Percentiles rank a stretch among this genome's conserved stretches.
Evolutionary conservation across 768 basidiomycete species (phyloP).

Genomic region (Lactarius tabidus): DNA sequence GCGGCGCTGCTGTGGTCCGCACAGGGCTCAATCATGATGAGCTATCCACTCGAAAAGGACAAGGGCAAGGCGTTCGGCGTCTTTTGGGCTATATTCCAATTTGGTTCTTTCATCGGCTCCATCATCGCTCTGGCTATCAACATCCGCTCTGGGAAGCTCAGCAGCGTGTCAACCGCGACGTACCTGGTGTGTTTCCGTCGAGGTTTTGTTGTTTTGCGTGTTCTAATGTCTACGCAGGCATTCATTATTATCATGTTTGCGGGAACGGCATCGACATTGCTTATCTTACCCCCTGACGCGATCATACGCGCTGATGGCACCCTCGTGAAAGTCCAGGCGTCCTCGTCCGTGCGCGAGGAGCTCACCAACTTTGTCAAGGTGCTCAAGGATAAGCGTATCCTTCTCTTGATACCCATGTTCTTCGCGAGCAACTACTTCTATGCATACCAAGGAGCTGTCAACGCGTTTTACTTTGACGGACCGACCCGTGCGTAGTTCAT

Average conservation of each 20-base stretch:
- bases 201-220: not conserved
- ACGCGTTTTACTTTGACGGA: conserved; percentile 39
- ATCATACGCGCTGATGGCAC: conserved; percentile 42
- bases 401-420: conserved; percentile 41
- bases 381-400: conserved; percentile 41
- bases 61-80: conserved; percentile 49
- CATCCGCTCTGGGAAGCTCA: conserved; percentile 32
- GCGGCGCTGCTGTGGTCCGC: conserved; percentile 54
- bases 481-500: conserved; percentile 34
- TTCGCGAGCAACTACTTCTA: conserved; percentile 46
- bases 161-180: conserved; percentile 38
- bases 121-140: conserved; percentile 44
- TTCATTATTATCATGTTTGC: conserved; percentile 45
- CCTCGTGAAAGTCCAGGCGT: conserved; percentile 36
- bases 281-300: conserved; percentile 37
- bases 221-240: conserved; percentile 28
- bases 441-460: conserved; percentile 43
- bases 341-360: conserved; percentile 33
- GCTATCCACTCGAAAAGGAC: conserved; percentile 53
- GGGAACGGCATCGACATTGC: conserved; percentile 35
- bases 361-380: conserved; percentile 30
- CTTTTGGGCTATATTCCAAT: conserved; percentile 51
- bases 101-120: conserved; percentile 42
- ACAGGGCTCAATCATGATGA: conserved; percentile 52
- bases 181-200: conserved; percentile 33